Conservation (phyloP, 2,329 filamentous ascomycete genomes). For the Colletotrichum shisoi region DNA sequence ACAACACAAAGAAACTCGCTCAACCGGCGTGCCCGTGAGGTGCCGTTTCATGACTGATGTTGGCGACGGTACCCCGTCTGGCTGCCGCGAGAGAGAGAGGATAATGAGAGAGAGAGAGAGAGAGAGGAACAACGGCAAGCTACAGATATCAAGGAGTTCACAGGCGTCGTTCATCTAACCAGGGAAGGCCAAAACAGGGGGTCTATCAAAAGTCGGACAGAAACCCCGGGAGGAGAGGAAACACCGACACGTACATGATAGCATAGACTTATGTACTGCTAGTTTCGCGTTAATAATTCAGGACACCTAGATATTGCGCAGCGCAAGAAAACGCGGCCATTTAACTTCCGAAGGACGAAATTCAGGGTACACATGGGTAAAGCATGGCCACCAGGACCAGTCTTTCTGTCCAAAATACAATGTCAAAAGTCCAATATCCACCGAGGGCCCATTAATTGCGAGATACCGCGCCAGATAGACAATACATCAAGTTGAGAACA, state of each 20-base stretch:
- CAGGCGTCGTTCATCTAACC: background rate
- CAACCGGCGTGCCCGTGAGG: slow-evolving; percentile 14
- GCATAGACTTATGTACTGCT: too few relatives aligned
- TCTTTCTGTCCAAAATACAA: too few relatives aligned
- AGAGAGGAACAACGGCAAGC: background rate
- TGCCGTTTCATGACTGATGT: slow-evolving; percentile 4
- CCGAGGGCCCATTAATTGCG: background rate
- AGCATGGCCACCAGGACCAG: too few relatives aligned
- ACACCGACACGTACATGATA: background rate
- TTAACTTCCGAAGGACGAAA: background rate
- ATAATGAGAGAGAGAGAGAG: background rate
- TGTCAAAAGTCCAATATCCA: background rate
- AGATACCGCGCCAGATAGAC: background rate
- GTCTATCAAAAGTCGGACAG: background rate
- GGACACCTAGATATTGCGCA: background rate
- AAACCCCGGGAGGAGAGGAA: too few relatives aligned
- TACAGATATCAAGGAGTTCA: background rate
- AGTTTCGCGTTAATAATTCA: background rate
- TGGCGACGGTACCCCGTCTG: background rate
- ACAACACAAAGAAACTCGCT: slow-evolving; percentile 8
- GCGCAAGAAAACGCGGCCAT: background rate
- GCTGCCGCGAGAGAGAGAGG: background rate
- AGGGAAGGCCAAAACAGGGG: too few relatives aligned
- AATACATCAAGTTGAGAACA: background rate
- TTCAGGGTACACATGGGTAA: background rate